Evolutionary conservation across 1,284 basidiomycete species (phyloP).

Genomic region (Pisolithus thermaeus): DNA sequence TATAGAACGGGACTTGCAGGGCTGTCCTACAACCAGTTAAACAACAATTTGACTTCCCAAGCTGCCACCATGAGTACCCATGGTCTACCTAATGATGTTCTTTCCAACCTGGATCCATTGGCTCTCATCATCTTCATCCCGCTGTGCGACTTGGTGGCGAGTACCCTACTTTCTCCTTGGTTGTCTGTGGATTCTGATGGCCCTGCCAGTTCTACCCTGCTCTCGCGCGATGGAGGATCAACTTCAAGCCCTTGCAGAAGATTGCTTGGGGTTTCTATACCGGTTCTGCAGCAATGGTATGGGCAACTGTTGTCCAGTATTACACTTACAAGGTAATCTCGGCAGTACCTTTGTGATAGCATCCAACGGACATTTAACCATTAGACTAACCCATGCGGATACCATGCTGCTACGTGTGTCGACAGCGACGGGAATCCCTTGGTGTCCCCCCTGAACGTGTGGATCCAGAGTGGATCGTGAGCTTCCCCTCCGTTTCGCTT

Average conservation of each 20-base stretch:
- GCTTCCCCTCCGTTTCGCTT: not conserved
- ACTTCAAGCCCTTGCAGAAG: constrained; percentile 69
- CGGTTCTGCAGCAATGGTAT: constrained; percentile 54
- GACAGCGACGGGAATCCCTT: constrained; percentile 38
- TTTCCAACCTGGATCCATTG: constrained; percentile 78
- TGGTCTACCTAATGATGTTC: constrained; percentile 76
- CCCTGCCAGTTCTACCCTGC: constrained; percentile 60
- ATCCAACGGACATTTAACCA: not conserved
- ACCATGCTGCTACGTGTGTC: constrained; percentile 47
- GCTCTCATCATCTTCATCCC: constrained; percentile 73
- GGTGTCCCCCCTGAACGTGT: constrained; percentile 64
- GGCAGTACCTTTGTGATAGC: not conserved
- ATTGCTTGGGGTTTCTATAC: constrained; percentile 73
- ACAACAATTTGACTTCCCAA: constrained; percentile 77
- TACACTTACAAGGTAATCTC: constrained; percentile 63
- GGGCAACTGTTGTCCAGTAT: constrained; percentile 64
- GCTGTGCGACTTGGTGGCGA: constrained; percentile 48
- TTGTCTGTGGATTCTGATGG: not conserved
- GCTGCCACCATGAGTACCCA: constrained; percentile 68
- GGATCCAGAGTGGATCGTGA: constrained; percentile 66
- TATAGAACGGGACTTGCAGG: constrained; percentile 36
- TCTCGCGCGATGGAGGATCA: constrained; percentile 58
- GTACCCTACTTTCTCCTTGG: constrained; percentile 29
- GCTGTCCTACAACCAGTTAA: constrained; percentile 71
- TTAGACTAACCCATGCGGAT: constrained; percentile 59